Percentiles rank a stretch among this genome's conserved stretches.
Conservation (phyloP, 176 grass and related monocot genomes). For the Phoenix dactylifera region DNA sequence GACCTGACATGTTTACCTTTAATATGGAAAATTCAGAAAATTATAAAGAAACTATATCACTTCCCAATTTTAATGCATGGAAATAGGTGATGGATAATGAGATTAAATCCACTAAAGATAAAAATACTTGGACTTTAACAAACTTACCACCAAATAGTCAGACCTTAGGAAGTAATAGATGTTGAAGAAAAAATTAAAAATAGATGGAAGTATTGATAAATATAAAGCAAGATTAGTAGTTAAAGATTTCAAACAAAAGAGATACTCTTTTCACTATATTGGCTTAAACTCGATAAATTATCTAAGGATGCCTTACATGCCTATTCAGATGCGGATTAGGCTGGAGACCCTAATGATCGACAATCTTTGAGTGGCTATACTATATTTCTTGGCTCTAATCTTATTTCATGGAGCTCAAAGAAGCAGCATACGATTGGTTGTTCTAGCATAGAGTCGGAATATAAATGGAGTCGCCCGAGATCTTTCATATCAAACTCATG, state of each 20-base stretch:
- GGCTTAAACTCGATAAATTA: no score
- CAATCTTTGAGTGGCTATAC: no score
- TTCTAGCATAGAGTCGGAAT: no score
- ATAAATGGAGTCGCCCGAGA: no score
- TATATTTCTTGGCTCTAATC: no score
- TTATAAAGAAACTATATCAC: neutral
- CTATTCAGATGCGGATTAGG: no score
- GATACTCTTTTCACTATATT: no score
- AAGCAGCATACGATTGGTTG: no score
- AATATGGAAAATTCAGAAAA: neutral
- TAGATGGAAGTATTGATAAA: neutral
- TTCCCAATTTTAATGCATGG: neutral
- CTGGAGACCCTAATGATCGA: no score
- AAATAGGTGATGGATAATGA: neutral
- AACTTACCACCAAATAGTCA: neutral
- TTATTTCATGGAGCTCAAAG: no score
- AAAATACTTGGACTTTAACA: neutral
- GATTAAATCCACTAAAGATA: neutral
- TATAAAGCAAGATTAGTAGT: constrained; percentile 2
- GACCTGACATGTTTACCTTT: neutral
- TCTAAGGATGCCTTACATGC: no score
- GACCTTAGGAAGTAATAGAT: neutral
- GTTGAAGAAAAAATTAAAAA: neutral
- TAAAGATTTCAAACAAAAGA: neutral
- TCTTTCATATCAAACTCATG: no score